Percentiles rank a stretch among this genome's conserved stretches.
These are phyloP conservation scores for Tulasnella sp. DNA, from an alignment of 768 basidiomycete genomes.

Conservation along the genomic window DNA sequence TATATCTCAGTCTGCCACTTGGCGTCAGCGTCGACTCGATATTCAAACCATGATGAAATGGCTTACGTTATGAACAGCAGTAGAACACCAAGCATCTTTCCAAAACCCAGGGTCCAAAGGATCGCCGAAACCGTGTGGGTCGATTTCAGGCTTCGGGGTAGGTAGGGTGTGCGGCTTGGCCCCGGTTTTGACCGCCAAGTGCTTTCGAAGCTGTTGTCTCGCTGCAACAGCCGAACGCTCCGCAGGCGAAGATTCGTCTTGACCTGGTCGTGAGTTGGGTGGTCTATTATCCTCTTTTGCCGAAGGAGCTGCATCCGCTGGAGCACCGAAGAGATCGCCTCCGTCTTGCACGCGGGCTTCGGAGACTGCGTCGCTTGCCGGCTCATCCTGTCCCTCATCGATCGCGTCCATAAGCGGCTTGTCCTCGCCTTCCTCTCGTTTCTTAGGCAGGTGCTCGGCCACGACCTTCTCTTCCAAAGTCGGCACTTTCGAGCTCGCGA, in stretches of 20 bases:
- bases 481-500: slow-evolving; percentile 56
- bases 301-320: slow-evolving; percentile 44
- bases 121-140: slow-evolving; percentile 76
- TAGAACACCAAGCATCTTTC: slow-evolving; percentile 82
- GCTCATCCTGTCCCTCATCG: slow-evolving; percentile 25
- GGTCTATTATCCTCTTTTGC: slow-evolving; percentile 40
- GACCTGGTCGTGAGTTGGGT: slow-evolving; percentile 41
- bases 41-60: not conserved
- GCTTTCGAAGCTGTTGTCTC: slow-evolving; percentile 47
- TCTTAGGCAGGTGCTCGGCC: slow-evolving; percentile 40
- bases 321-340: slow-evolving; percentile 44
- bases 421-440: slow-evolving; percentile 29
- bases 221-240: slow-evolving; percentile 46
- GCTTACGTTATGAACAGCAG: slow-evolving; percentile 80
- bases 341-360: slow-evolving; percentile 38
- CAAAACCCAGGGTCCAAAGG: slow-evolving; percentile 83
- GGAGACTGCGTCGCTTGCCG: slow-evolving; percentile 23
- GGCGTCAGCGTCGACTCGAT: slow-evolving; percentile 17
- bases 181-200: slow-evolving; percentile 45
- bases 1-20: slow-evolving; percentile 77
- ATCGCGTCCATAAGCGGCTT: slow-evolving; percentile 31
- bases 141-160: slow-evolving; percentile 60
- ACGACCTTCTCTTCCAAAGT: slow-evolving; percentile 62
- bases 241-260: slow-evolving; percentile 40
- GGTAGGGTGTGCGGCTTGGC: slow-evolving; percentile 55